A percentile compares a stretch with the other conserved stretches of the same genome.
Conservation (phyloP, 1,284 basidiomycete species). For the Malassezia psittaci region DNA sequence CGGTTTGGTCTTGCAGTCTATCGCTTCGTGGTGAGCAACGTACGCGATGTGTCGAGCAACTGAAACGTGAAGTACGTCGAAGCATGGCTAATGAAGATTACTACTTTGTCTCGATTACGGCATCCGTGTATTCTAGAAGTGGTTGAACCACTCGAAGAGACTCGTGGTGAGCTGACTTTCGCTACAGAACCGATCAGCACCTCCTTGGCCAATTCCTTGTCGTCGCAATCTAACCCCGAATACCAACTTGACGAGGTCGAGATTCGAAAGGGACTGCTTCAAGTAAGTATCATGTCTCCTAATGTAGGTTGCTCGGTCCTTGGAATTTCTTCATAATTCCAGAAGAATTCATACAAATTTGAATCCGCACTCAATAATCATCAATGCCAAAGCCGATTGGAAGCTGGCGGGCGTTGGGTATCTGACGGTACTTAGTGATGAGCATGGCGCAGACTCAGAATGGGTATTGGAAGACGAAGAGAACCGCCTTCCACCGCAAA, state of each 20-base stretch:
- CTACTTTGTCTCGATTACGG: constrained; percentile 70
- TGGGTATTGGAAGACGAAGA: constrained; percentile 53
- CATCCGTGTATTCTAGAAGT: constrained; percentile 96
- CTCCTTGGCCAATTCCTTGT: constrained; percentile 21
- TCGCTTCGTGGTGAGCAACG: constrained; percentile 22
- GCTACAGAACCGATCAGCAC: constrained; percentile 64
- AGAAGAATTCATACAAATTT: constrained; percentile 86
- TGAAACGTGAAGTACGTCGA: constrained; percentile 34
- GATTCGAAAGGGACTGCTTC: constrained; percentile 93
- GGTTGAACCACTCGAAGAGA: constrained; percentile 95
- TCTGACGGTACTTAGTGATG: constrained; percentile 61
- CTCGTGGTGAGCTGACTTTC: constrained; percentile 69
- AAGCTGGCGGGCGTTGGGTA: constrained; percentile 84
- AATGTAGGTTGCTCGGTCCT: constrained; percentile 60
- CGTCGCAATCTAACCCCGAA: constrained; percentile 21
- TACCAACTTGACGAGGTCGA: constrained; percentile 50
- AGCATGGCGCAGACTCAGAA: constrained; percentile 25
- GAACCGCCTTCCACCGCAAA: constrained; percentile 68
- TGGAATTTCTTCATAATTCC: constrained; percentile 82
- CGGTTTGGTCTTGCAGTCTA: constrained; percentile 36
- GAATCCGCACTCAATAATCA: constrained; percentile 54
- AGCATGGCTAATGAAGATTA: not conserved
- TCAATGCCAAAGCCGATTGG: constrained; percentile 75
- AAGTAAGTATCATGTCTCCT: constrained; percentile 51
- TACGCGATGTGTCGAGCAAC: constrained; percentile 27